Conservation (phyloP, 257 asterid species). For the Euphrasia confusa region DNA sequence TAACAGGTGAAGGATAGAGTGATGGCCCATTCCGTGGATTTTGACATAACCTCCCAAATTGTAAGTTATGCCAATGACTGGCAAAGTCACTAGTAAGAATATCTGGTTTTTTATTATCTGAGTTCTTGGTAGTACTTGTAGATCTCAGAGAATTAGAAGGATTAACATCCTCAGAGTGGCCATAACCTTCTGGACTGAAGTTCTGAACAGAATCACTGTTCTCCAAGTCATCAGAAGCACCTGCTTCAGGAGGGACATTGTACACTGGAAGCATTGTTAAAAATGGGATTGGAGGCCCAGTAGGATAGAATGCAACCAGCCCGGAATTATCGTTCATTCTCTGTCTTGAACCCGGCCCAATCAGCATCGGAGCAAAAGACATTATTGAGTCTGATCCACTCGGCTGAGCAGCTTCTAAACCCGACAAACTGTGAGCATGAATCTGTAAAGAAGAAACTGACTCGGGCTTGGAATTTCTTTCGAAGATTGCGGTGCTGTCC, state of each 20-base stretch:
- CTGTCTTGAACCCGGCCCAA: slow-evolving; percentile 61
- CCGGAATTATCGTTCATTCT: slow-evolving; percentile 63
- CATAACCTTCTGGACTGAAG: slow-evolving; percentile 44
- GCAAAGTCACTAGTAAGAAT: slow-evolving; percentile 84
- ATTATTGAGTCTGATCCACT: slow-evolving; percentile 67
- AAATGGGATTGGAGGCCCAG: slow-evolving; percentile 98
- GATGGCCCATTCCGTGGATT: slow-evolving; percentile 49
- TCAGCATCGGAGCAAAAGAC: slow-evolving; percentile 74
- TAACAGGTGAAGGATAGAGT: slow-evolving; percentile 59
- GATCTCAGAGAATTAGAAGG: slow-evolving; percentile 44
- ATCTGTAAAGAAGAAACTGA: slow-evolving; percentile 29
- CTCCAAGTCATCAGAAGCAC: slow-evolving; percentile 48
- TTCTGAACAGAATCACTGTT: slow-evolving; percentile 44
- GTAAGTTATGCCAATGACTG: slow-evolving; percentile 89
- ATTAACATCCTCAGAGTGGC: slow-evolving; percentile 48
- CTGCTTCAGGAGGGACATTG: slow-evolving; percentile 58
- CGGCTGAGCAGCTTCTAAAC: slow-evolving; percentile 63
- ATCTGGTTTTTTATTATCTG: slow-evolving; percentile 59
- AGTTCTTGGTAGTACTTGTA: slow-evolving; percentile 38
- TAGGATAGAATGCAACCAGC: slow-evolving; percentile 72
- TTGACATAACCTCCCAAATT: slow-evolving; percentile 88
- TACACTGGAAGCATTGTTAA: slow-evolving; percentile 89
- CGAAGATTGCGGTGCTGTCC: slow-evolving; percentile 26
- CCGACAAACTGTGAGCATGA: slow-evolving; percentile 22
- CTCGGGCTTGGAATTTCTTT: not conserved